Evolutionary conservation across 192 early-diverging fungal genomes (phyloP), one percentile per base, ranked within the genome.

Genomic region (Haplosporangium gracile): DNA sequence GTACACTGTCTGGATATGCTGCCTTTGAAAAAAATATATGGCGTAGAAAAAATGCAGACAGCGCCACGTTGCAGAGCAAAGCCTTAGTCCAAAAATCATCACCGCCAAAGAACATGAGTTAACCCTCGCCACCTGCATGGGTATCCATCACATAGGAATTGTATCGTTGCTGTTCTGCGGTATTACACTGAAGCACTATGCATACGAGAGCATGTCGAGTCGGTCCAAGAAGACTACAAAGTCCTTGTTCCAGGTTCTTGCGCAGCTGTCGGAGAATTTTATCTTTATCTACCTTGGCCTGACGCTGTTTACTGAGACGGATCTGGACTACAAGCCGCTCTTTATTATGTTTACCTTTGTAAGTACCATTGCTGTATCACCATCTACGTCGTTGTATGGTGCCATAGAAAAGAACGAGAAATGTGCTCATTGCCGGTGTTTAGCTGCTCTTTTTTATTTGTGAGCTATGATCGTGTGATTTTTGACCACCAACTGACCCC

Each of bases 281-380:
- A 95, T 99, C 78, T 99, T 99, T 83, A 97, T 99, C 68, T 99
- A 98, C 84, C 90, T 99, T 40, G 98, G 97, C 10, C 90, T 99
- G 65, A 95, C 97, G 42, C 92, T 99, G 74, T 99, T 98, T 83
- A 97, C 98, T 0, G 89, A 94, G 22, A 80, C 87, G 40, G 94
- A 97, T 71, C 80, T 94, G 72, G 90, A 93, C 38, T 95, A 95
- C 82, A 92, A 93, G 69, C 95, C 95, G 13, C 83, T 95, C 36
- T 97, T 97, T 81, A 95, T 97, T 36, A 76, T 95, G 15, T 94
- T 93, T 77, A 95, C 95, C 43, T 91, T 92, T 78, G 92, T 95
- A 86, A 87, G 88, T 74, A 45, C 8, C 38, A 39, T 65, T 72
- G 2, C 15, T 20, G 8, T 29, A 29, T 29, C 24, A 15, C 13